Percentiles rank a stretch among this genome's conserved stretches.
phyloP scores from a whole-genome alignment of 768 basidiomycete species.

The Mycena indigotica region DNA sequence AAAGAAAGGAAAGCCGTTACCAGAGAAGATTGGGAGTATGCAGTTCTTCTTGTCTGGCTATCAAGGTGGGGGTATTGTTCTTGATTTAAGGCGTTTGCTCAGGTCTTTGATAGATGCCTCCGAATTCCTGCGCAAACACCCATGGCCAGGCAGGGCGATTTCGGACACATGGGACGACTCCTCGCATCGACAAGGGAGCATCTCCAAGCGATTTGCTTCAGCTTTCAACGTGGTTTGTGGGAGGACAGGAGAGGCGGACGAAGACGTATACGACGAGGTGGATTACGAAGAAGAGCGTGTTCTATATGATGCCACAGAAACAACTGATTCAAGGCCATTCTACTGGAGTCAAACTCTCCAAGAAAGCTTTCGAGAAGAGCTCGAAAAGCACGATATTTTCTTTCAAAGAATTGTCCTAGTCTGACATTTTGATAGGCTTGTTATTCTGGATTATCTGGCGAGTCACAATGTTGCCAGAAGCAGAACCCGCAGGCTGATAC shows the following conservation, averaged over 20 bases:
- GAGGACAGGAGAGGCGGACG: constrained; percentile 72
- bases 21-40: constrained; percentile 90
- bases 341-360: constrained; percentile 83
- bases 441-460: constrained; percentile 90
- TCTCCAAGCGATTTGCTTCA: constrained; percentile 67
- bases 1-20: constrained; percentile 82
- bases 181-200: constrained; percentile 68
- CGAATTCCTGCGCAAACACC: constrained; percentile 82
- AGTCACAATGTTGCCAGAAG: constrained; percentile 89
- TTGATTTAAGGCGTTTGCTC: neutral
- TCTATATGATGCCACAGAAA: constrained; percentile 68
- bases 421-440: constrained; percentile 54
- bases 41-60: constrained; percentile 87
- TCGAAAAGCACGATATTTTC: constrained; percentile 69
- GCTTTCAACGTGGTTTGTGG: constrained; percentile 84
- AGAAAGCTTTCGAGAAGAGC: constrained; percentile 80
- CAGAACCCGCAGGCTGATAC: neutral
- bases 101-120: constrained; percentile 63
- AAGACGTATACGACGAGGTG: constrained; percentile 63
- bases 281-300: constrained; percentile 76
- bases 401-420: neutral
- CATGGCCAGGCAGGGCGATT: constrained; percentile 85
- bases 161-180: constrained; percentile 86
- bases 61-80: constrained; percentile 48
- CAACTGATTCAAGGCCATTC: constrained; percentile 61